Evolutionary conservation across 2,329 filamentous ascomycete genomes (phyloP).

Genomic region (Phialophora macrospora): DNA sequence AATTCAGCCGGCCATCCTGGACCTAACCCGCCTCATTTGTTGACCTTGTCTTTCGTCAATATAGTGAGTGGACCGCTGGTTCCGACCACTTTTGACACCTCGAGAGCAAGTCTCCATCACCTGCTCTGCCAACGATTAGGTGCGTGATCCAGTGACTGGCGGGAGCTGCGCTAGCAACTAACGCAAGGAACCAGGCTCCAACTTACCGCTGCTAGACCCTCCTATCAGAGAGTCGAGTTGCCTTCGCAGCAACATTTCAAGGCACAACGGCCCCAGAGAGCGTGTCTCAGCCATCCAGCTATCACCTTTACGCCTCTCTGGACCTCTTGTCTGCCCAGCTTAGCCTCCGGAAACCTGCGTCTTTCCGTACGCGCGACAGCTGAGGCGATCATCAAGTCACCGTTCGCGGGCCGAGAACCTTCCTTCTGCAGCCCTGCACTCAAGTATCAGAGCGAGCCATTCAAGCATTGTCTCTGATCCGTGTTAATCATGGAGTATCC

Average conservation of each 20-base stretch:
- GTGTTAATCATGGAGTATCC: slow-evolving; percentile 71
- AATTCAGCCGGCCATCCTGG: slow-evolving; percentile 32
- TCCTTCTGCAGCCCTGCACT: slow-evolving; percentile 27
- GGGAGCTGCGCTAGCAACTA: slow-evolving; percentile 50
- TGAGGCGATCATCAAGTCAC: slow-evolving; percentile 28
- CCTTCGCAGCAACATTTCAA: slow-evolving; percentile 29
- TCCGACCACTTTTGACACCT: slow-evolving; percentile 26
- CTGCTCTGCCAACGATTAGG: slow-evolving; percentile 21
- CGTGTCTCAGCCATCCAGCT: slow-evolving; percentile 29
- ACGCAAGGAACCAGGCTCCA: slow-evolving; percentile 49
- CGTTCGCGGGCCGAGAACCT: slow-evolving; percentile 27
- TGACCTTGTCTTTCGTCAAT: slow-evolving; percentile 31
- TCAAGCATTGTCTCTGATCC: slow-evolving; percentile 21
- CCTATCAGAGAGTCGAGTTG: slow-evolving; percentile 48
- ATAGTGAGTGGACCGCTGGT: slow-evolving; percentile 33
- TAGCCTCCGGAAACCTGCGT: slow-evolving; percentile 31
- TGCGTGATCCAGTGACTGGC: slow-evolving; percentile 49
- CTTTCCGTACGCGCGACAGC: slow-evolving; percentile 31
- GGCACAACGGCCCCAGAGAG: slow-evolving; percentile 31
- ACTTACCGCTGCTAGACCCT: slow-evolving; percentile 46
- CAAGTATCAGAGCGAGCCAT: slow-evolving; percentile 25
- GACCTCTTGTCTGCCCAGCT: slow-evolving; percentile 25
- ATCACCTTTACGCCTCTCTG: slow-evolving; percentile 21
- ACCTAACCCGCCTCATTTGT: slow-evolving; percentile 36
- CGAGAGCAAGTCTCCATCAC: slow-evolving; percentile 20